Base-by-base conservation (phyloP, 129 eudicot genomes). In the Glebionis coronaria region DNA sequence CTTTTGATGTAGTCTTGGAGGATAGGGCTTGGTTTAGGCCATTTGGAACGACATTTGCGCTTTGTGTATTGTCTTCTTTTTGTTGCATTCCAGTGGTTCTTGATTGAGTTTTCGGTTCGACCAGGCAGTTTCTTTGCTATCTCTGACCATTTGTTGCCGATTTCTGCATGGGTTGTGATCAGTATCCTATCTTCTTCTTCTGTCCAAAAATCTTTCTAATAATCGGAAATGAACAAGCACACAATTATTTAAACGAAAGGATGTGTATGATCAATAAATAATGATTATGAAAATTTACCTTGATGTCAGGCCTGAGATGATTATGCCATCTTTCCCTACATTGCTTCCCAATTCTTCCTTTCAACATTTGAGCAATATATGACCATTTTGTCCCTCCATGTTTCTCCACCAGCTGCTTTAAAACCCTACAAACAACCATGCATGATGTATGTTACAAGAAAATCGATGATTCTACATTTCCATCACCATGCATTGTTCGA, bases 271-370 rank as follows among this genome's bases (percentile, higher is more conserved):
- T 66, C 3, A 50, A n/a, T n/a, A n/a, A n/a, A n/a, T n/a, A n/a
- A n/a, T n/a, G n/a, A n/a, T n/a, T n/a, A n/a, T n/a, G n/a, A n/a
- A n/a, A n/a, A n/a, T n/a, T n/a, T n/a, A 82, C 96, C 81, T 88
- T 88, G 74, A 88, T 85, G 42, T 88, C 81, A 44, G 96, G 91
- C 78, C 80, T 78, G 9, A 88, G 80, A 73, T 88, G 96, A 74
- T 88, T 88, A 56, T 84, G 91, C 96, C 96, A 85, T 65, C 88
- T 84, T 69, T 88, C 96, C 68, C 96, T 82, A 63, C 96, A 88
- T 58, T 88, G 96, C 70, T 88, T 88, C 13, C 96, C 96, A 15
- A 80, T 82, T 73, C 96, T 88, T 16, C 91, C 91, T 62, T 80
- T 80, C 58, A 88, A 76, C 84, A 72, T 75, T 27, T 67, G 82